Evolutionary conservation across 805 yeast genomes (phyloP), one percentile per base, ranked within the genome.

Genomic region (Yarrowia sp.): DNA sequence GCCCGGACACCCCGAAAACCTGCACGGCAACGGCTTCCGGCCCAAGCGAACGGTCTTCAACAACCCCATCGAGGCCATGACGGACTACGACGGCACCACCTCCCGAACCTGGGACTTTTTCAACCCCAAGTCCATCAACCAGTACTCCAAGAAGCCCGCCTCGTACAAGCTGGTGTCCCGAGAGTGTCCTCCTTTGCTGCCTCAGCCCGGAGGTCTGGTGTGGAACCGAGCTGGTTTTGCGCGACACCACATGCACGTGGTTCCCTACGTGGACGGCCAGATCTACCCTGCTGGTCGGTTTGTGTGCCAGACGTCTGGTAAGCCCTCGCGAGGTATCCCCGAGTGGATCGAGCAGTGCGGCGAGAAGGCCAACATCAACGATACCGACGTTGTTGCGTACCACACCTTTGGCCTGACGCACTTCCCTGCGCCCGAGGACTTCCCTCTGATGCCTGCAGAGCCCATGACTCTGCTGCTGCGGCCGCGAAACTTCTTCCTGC

Each of bases 371-470:
- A 41, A 41, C 19, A 63, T 70, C 38, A 68, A 72, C 58, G 80
- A 87, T 76, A 84, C 89, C 38, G 94, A 88, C 72, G 80, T 88
- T 64, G 80, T 88, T 60, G 76, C 85, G 69, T 88, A 84, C 84
- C 92, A 88, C 74, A 88, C 93, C 27, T 88, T 88, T 70, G 94
- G 94, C 69, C 83, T 88, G 67, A 84, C 93, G 32, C 96, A 88
- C 73, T 85, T 87, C 82, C 96, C 96, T 64, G 86, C 92, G 13
- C 93, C 94, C 64, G 94, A 88, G 77, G 96, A 88, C 74, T 88
- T 87, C 86, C 94, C 94, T 63, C 82, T 88, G 66, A 88, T 88
- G 94, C 94, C 94, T 51, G 87, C 90, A 55, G 96, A 88, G 76
- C 87, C 90, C 69, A 85, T 88, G 69, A 83, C 86, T 64, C 77